These are phyloP conservation scores for Mangifera indica DNA, from an alignment of 345 rosid species.

Conservation along the genomic window DNA sequence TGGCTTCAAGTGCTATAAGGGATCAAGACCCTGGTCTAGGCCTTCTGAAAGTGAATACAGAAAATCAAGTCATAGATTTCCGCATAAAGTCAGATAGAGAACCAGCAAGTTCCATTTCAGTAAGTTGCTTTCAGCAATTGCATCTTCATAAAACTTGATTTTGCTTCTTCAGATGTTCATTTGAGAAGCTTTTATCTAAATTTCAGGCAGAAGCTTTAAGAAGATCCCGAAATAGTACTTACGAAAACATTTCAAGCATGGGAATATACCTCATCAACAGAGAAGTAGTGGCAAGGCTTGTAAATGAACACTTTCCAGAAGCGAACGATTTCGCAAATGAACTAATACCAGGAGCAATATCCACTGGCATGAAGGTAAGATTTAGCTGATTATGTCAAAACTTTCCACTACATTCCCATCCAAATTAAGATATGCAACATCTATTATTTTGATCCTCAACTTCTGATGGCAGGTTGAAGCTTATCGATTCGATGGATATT, in stretches of 20 bases:
- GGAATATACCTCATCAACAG: slow-evolving; percentile 72
- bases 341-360: slow-evolving; percentile 63
- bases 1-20: slow-evolving; percentile 40
- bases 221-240: slow-evolving; percentile 15
- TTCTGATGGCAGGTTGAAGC: slow-evolving; percentile 54
- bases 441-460: background rate
- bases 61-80: slow-evolving; percentile 43
- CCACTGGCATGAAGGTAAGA: slow-evolving; percentile 70
- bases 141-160: background rate
- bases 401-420: background rate
- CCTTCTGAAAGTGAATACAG: slow-evolving; percentile 44
- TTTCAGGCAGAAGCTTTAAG: slow-evolving; percentile 39
- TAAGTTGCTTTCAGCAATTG: slow-evolving; percentile 30
- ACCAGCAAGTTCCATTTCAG: slow-evolving; percentile 24
- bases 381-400: background rate
- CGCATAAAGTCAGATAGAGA: slow-evolving; percentile 31
- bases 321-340: slow-evolving; percentile 61
- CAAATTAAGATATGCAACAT: background rate
- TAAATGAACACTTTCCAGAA: slow-evolving; percentile 45
- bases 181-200: slow-evolving; percentile 5
- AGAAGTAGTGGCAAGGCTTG: slow-evolving; percentile 52
- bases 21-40: slow-evolving; percentile 57
- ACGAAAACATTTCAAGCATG: slow-evolving; percentile 40
- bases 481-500: slow-evolving; percentile 62
- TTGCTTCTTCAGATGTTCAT: background rate